Base-by-base conservation (phyloP, 2,329 filamentous ascomycete species). In the Hypoxylon sp. region DNA sequence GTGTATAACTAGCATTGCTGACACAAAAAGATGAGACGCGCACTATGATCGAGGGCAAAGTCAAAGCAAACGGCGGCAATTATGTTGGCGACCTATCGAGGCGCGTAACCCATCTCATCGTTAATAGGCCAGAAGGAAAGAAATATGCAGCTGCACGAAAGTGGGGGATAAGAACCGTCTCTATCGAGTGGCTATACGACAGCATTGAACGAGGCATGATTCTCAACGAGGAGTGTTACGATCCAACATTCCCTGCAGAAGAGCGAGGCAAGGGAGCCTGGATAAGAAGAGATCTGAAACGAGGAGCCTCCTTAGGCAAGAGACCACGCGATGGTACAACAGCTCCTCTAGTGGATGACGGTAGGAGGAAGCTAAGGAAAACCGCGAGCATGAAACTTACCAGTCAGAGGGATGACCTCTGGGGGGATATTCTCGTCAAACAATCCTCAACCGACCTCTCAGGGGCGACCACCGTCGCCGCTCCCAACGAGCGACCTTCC, bases 1-100 rank as follows among this genome's bases (percentile, higher is more conserved):
- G 13, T 14, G 9, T n/a, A 11, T 25, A 14, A 25, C n/a, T 49
- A 10, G 28, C 14, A 5, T 19, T 36, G 50, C 73, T 75, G 17
- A 67, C 67, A 3, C 17, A 11, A 19, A 38, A 75, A 91, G 89
- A 87, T 72, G 81, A 85, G 5, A 86, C 93, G 74, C 88, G 95
- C 63, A 87, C 90, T 57, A 83, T 86, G 46, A 90, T 98, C 68
- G 89, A 93, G 66, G 84, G 90, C 19, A 87, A 85, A 21, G 88
- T 94, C 69, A 82, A 83, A 45, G 79, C 84, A 14, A 89, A 97
- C 75, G 95, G 95, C 32, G 96, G 90, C n/a, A 83, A 87, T 59
- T 98, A 98, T 78, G 90, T 92, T 28, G 93, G 92, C 60, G 95
- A 99, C 77, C 85, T 99, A 58, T 97, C 94, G 9, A 93, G 90